Conservation (phyloP, 306 rosid genomes). For the Sesbania bispinosa region DNA sequence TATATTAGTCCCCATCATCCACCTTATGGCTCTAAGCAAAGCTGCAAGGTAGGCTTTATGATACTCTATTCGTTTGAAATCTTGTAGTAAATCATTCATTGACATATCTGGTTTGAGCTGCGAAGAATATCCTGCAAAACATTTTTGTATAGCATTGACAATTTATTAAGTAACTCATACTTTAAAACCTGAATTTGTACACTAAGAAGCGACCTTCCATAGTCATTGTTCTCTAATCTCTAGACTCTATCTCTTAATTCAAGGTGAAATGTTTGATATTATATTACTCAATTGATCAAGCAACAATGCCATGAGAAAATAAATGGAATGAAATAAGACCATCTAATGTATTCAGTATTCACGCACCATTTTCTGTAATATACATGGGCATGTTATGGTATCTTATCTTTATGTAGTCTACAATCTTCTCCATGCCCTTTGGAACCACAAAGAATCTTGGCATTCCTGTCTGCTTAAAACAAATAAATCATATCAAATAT, state of each 20-base stretch:
- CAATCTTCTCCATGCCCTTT: constrained; percentile 47
- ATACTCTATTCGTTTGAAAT: constrained; percentile 42
- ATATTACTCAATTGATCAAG: background rate
- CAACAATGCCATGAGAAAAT: background rate
- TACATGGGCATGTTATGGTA: constrained; percentile 51
- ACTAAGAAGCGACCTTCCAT: background rate
- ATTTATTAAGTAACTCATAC: background rate
- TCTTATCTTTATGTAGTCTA: constrained; percentile 48
- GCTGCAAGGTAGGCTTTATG: constrained; percentile 57
- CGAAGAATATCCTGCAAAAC: constrained; percentile 43
- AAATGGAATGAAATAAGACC: background rate
- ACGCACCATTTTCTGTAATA: constrained; percentile 72
- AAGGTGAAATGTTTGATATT: no score
- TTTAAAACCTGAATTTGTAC: background rate
- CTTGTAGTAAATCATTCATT: constrained; percentile 37
- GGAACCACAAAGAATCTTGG: constrained; percentile 57
- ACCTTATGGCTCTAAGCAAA: constrained; percentile 56
- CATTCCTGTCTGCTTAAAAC: constrained; percentile 49
- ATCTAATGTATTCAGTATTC: background rate
- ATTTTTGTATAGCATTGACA: background rate
- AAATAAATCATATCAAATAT: no score
- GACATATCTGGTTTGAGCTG: background rate
- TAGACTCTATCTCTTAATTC: no score
- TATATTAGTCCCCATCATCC: background rate
- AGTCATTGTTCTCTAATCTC: background rate